Percentiles rank a stretch among this genome's conserved stretches.
Evolutionary conservation across 1,284 basidiomycete species (phyloP).

Genomic region (Microbotryum scabiosae): DNA sequence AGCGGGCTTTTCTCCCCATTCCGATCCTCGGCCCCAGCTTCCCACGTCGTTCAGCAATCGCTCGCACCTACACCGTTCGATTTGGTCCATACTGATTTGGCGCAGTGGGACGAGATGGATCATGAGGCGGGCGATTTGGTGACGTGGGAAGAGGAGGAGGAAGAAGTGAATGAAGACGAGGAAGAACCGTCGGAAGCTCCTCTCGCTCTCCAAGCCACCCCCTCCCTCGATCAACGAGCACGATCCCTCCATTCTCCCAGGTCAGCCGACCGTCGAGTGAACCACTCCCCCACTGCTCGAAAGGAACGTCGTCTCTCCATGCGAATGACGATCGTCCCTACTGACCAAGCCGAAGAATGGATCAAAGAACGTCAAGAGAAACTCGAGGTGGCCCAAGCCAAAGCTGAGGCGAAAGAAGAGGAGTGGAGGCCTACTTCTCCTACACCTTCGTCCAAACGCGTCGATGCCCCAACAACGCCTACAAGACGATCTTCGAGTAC

Average conservation of each 20-base stretch:
- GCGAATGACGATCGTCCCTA: constrained; percentile 5
- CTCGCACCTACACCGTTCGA: background rate
- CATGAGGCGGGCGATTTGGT: background rate
- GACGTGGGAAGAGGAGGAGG: constrained; percentile 3
- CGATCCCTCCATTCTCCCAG: background rate
- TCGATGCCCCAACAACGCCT: too few relatives aligned
- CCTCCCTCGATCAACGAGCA: background rate
- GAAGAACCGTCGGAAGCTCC: background rate
- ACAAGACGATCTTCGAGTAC: too few relatives aligned
- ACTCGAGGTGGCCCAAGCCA: background rate
- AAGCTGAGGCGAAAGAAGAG: too few relatives aligned
- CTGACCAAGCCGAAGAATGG: background rate
- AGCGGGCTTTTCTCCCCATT: background rate
- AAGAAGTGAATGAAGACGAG: background rate
- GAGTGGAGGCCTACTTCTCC: too few relatives aligned
- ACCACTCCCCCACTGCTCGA: background rate
- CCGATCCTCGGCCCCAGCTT: background rate
- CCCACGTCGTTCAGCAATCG: background rate
- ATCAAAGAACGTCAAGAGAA: background rate
- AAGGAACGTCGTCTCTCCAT: background rate
- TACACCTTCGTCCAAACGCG: too few relatives aligned
- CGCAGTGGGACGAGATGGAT: background rate
- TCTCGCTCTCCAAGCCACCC: background rate
- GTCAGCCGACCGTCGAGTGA: background rate
- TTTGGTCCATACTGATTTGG: background rate